Conservation (phyloP, 1,139 yeast genomes). For the Sugiyamaella paludigena region DNA sequence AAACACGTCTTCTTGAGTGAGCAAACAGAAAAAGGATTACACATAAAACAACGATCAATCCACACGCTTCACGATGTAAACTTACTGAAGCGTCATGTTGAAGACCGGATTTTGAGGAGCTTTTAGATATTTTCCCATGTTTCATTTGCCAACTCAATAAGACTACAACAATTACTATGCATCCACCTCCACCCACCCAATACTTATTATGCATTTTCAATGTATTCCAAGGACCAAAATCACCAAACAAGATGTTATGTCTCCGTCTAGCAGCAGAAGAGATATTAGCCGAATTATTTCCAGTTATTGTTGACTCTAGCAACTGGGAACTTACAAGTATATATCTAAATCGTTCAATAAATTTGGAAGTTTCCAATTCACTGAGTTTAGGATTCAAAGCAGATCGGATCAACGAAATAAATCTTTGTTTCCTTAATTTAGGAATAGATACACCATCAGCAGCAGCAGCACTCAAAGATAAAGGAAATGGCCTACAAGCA, state of each 20-base stretch:
- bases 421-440: slow-evolving; percentile 26
- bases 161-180: slow-evolving; percentile 37
- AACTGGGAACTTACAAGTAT: slow-evolving; percentile 44
- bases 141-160: slow-evolving; percentile 33
- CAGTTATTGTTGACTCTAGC: slow-evolving; percentile 30
- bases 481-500: slow-evolving; percentile 23
- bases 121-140: slow-evolving; percentile 12
- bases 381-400: slow-evolving; percentile 33
- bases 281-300: background rate
- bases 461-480: slow-evolving; percentile 23
- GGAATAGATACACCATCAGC: slow-evolving; percentile 13
- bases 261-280: slow-evolving; percentile 16
- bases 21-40: slow-evolving; percentile 34
- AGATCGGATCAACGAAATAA: slow-evolving; percentile 26
- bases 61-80: slow-evolving; percentile 7
- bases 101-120: background rate
- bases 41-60: slow-evolving; percentile 29
- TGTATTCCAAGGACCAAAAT: slow-evolving; percentile 34
- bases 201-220: slow-evolving; percentile 25
- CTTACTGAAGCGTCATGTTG: background rate
- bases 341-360: slow-evolving; percentile 47
- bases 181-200: slow-evolving; percentile 41
- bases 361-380: slow-evolving; percentile 35
- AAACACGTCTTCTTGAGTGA: slow-evolving; percentile 36
- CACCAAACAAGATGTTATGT: slow-evolving; percentile 26